Percentiles rank a stretch among this genome's conserved stretches.
Conservation (phyloP, 2,329 filamentous ascomycete genomes). For the Venturia carpophila region DNA sequence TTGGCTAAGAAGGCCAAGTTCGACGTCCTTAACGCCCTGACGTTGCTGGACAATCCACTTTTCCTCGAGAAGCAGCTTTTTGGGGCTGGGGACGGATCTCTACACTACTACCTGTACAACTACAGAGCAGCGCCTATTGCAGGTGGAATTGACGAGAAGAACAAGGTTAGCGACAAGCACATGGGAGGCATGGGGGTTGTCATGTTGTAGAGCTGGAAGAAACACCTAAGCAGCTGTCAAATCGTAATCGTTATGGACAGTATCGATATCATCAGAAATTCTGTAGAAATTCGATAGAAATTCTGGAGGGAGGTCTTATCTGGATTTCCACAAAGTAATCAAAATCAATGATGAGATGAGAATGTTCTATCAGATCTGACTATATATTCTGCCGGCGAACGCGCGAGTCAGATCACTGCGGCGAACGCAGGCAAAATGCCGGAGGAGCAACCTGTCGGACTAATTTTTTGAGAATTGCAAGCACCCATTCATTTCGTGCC, state of each 20-base stretch:
- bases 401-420: slow-evolving; percentile 12
- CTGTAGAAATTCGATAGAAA: background rate
- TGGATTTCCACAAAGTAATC: background rate
- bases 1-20: slow-evolving; percentile 79
- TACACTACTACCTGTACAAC: slow-evolving; percentile 98
- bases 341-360: background rate
- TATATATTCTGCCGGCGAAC: too few species aligned
- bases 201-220: slow-evolving; percentile 17
- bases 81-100: slow-evolving; percentile 83
- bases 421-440: background rate
- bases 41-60: slow-evolving; percentile 84
- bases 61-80: slow-evolving; percentile 95
- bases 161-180: slow-evolving; percentile 65
- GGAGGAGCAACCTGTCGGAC: slow-evolving; percentile 2
- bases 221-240: background rate
- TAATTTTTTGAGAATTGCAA: slow-evolving; percentile 9
- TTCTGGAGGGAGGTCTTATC: background rate
- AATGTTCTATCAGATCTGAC: background rate
- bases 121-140: slow-evolving; percentile 80
- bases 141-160: slow-evolving; percentile 75
- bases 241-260: background rate
- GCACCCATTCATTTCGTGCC: background rate
- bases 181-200: slow-evolving; percentile 87
- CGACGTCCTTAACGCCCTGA: slow-evolving; percentile 95
- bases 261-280: background rate